Evolutionary conservation across 495 filamentous ascomycete species (phyloP).

Genomic region (Penicillium cosmopolitanum): DNA sequence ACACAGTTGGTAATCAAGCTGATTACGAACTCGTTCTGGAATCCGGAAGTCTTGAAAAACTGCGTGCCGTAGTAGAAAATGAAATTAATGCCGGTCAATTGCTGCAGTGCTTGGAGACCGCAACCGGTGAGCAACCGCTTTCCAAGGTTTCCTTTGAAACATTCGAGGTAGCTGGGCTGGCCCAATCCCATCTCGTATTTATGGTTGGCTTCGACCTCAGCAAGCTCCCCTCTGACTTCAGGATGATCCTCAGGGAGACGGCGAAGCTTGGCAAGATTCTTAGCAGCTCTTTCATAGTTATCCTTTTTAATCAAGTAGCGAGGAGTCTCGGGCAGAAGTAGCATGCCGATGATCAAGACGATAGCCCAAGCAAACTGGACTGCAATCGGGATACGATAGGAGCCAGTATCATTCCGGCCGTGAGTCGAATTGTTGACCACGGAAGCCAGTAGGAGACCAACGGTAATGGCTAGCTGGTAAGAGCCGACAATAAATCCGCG

Average conservation of each 20-base stretch:
- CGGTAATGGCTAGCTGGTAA: slow-evolving; percentile 80
- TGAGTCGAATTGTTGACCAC: slow-evolving; percentile 73
- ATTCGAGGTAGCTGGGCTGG: slow-evolving; percentile 8
- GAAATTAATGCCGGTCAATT: slow-evolving; percentile 72
- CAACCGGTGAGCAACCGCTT: slow-evolving; percentile 74
- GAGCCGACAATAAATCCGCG: slow-evolving; percentile 75
- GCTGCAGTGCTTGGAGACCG: slow-evolving; percentile 72
- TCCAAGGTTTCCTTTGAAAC: slow-evolving; percentile 41
- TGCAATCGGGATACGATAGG: slow-evolving; percentile 79
- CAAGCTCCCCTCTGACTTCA: slow-evolving; percentile 64
- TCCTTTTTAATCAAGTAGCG: slow-evolving; percentile 75
- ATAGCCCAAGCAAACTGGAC: slow-evolving; percentile 78
- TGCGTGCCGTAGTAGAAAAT: slow-evolving; percentile 75
- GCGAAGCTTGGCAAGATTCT: slow-evolving; percentile 65
- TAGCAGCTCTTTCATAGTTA: slow-evolving; percentile 61
- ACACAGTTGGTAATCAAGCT: slow-evolving; percentile 66
- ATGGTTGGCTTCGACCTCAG: slow-evolving; percentile 74
- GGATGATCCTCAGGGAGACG: slow-evolving; percentile 62
- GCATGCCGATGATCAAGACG: slow-evolving; percentile 68
- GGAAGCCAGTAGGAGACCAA: slow-evolving; percentile 74
- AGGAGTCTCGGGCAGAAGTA: slow-evolving; percentile 80
- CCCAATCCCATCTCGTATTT: slow-evolving; percentile 71
- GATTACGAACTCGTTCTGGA: slow-evolving; percentile 63
- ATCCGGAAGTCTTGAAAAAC: slow-evolving; percentile 63
- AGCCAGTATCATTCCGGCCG: slow-evolving; percentile 48